Conservation (phyloP, 305 asterid species). For the Fraxinus baroniana region DNA sequence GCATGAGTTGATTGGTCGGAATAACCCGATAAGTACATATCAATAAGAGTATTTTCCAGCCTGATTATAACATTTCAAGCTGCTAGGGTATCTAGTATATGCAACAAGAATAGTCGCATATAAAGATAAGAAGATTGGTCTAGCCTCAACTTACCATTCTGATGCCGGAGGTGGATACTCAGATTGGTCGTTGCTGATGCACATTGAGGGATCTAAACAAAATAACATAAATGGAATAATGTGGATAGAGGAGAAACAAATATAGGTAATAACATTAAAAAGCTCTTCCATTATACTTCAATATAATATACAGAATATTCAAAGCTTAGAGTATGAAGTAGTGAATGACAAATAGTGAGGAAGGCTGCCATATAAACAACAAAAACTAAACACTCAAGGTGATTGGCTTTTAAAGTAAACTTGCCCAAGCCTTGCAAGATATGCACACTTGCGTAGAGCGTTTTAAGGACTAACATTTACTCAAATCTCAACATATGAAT, state of each 20-base stretch:
- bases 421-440: neutral
- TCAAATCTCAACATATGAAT: neutral
- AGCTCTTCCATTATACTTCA: neutral
- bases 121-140: slow-evolving; percentile 14
- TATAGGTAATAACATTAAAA: neutral
- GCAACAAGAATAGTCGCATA: slow-evolving; percentile 12
- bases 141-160: slow-evolving; percentile 61
- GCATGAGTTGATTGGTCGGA: slow-evolving; percentile 37
- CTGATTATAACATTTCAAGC: slow-evolving; percentile 38
- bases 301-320: neutral
- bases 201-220: slow-evolving; percentile 33
- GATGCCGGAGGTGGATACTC: slow-evolving; percentile 81
- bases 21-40: slow-evolving; percentile 74
- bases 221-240: slow-evolving; percentile 24
- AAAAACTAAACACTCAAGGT: neutral
- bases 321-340: neutral
- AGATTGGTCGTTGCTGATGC: slow-evolving; percentile 34
- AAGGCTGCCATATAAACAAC: neutral
- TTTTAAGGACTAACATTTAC: neutral
- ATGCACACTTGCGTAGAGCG: neutral
- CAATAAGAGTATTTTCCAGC: slow-evolving; percentile 93
- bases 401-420: neutral
- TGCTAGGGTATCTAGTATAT: slow-evolving; percentile 27
- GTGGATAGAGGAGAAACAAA: slow-evolving; percentile 6
- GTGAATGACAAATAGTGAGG: neutral